Base-by-base conservation (phyloP, 805 yeast genomes). In the Saccharomyces jurei region DNA sequence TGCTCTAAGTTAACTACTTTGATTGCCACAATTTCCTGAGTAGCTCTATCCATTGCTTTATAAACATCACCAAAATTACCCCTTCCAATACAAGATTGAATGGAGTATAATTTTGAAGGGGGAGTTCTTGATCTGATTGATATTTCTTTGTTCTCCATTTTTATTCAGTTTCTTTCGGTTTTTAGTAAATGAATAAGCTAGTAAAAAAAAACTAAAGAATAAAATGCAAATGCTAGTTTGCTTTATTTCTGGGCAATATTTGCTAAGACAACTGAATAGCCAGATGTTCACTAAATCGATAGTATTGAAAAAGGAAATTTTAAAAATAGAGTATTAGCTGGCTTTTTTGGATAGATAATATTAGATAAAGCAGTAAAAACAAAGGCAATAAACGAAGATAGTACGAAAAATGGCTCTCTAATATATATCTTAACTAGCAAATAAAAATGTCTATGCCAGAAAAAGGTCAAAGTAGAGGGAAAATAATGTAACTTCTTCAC, bases 61-160 rank as follows among this genome's bases (percentile, higher is more conserved):
- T 82, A 89, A 44, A 89, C 96, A 64, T 87, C 92, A 14, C 96
- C 96, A 74, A 89, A 89, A 60, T 86, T 86, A 0, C 96, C 96
- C 54, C 81, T 76, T 0, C 96, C 96, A 13, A 89, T 81, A 63
- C 90, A 84, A 52, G 80, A 78, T 26, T 75, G 63, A 28, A 81
- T 58, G 8, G 66, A 66, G 60, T 69, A 77, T 6, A 68, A 14
- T 52, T 59, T 53, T 30, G 73, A 47, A 52, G 72, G 70, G 50
- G 70, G 59, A 11, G 29, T 27, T 26, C 46, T 25, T 26, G 28
- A 10, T 17, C 26, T 13, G 11, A 32, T 32, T 25, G 27, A 26
- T 17, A 25, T 32, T n/a, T 41, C 22, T 26, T 3, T 36, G 8
- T 14, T 22, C 22, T 50, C 44, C 13, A 17, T 36, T 36, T 36